A percentile compares a stretch with the other conserved stretches of the same genome.
These are phyloP conservation scores for Seiridium cupressi DNA, from an alignment of 2,329 filamentous ascomycete species.

Conservation along the genomic window DNA sequence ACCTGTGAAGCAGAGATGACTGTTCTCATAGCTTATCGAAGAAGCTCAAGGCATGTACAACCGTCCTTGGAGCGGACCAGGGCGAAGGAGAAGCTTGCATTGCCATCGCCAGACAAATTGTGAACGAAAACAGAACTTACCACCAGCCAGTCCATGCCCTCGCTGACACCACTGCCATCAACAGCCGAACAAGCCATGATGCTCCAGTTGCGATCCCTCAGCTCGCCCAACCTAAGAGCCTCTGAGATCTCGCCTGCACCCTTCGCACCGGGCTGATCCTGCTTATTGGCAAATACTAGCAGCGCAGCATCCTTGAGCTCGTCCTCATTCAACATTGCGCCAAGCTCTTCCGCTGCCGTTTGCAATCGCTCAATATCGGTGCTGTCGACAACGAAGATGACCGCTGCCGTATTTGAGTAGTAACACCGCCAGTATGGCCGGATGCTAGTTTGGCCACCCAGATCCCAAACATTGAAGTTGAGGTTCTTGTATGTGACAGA, in stretches of 20 bases:
- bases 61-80: too few relatives aligned
- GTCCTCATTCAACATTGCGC: slow-evolving; percentile 94
- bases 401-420: slow-evolving; percentile 96
- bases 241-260: slow-evolving; percentile 96
- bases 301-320: slow-evolving; percentile 97
- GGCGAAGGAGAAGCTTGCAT: neutral
- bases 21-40: neutral
- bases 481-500: slow-evolving; percentile 98
- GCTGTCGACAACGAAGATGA: slow-evolving; percentile 97
- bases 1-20: neutral
- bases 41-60: neutral
- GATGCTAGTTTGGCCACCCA: slow-evolving; percentile 98
- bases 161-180: slow-evolving; percentile 88
- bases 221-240: slow-evolving; percentile 81
- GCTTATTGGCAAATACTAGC: slow-evolving; percentile 98
- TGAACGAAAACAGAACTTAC: slow-evolving; percentile 44
- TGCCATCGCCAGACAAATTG: neutral
- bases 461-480: slow-evolving; percentile 98
- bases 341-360: slow-evolving; percentile 88
- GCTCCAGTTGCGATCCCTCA: slow-evolving; percentile 97
- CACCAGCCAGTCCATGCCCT: slow-evolving; percentile 99
- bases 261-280: slow-evolving; percentile 95
- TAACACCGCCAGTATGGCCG: slow-evolving; percentile 99
- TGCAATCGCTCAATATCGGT: slow-evolving; percentile 95
- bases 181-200: slow-evolving; percentile 98